A percentile compares a stretch with the other conserved stretches of the same genome.
phyloP scores from a whole-genome alignment of 176 grass and related monocot genomes.

The Triticum timopheevii region DNA sequence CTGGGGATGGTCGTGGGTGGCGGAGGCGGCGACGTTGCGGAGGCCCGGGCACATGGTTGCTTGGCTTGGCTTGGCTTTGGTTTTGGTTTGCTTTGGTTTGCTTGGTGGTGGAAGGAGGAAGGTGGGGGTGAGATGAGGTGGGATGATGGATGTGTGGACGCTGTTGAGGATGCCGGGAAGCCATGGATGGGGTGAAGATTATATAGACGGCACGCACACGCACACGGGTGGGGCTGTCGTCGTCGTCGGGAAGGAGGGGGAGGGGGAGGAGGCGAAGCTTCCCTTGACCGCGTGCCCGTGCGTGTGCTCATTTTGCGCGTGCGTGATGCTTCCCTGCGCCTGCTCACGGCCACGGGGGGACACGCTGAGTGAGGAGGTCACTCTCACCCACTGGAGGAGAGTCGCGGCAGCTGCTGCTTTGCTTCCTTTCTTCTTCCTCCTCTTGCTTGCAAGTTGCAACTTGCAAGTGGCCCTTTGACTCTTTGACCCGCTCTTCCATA shows the following conservation, averaged over 20 bases:
- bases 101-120: neutral
- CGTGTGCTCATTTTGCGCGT: neutral
- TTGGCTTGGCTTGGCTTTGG: neutral
- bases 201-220: neutral
- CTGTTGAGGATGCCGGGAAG: neutral
- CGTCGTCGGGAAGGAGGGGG: neutral
- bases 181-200: neutral
- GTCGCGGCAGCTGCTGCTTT: neutral
- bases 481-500: neutral
- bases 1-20: neutral
- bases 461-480: neutral
- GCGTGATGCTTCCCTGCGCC: neutral
- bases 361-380: neutral
- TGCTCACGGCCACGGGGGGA: neutral
- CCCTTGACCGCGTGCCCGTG: neutral
- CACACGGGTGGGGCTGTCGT: neutral
- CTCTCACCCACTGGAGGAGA: neutral
- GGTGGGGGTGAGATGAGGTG: neutral
- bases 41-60: neutral
- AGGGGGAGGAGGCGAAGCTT: neutral
- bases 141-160: slow-evolving; percentile 9
- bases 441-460: neutral
- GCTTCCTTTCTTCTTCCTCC: too few species aligned
- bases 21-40: neutral
- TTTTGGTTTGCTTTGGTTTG: neutral